Conservation (phyloP, 2,329 filamentous ascomycete species). For the Aspergillus caelatus region DNA sequence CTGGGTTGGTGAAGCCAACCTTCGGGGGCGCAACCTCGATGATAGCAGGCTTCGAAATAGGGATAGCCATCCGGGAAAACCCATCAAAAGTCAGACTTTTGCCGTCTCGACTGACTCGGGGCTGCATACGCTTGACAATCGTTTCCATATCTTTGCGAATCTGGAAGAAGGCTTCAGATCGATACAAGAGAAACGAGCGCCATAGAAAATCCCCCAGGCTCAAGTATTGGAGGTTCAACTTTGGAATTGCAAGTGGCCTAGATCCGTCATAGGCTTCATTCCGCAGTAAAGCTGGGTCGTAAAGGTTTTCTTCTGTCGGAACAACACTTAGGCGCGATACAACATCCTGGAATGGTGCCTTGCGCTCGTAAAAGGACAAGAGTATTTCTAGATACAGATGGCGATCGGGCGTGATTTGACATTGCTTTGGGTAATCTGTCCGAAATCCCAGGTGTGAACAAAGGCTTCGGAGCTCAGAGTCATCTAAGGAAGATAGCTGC, state of each 20-base stretch:
- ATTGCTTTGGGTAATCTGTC: slow-evolving; percentile 75
- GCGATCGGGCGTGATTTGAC: slow-evolving; percentile 65
- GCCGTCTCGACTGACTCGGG: slow-evolving; percentile 65
- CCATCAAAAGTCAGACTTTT: slow-evolving; percentile 73
- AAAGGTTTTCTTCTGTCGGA: slow-evolving; percentile 81
- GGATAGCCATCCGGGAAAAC: slow-evolving; percentile 88
- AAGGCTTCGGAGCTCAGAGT: slow-evolving; percentile 72
- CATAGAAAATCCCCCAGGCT: slow-evolving; percentile 96
- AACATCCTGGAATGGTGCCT: slow-evolving; percentile 79
- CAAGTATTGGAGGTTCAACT: slow-evolving; percentile 92
- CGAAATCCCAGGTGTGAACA: slow-evolving; percentile 75
- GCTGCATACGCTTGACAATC: slow-evolving; percentile 75
- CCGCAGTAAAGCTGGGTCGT: slow-evolving; percentile 75
- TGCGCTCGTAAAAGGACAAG: slow-evolving; percentile 73
- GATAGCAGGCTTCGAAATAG: slow-evolving; percentile 82
- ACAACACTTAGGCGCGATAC: slow-evolving; percentile 71
- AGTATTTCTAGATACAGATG: slow-evolving; percentile 65
- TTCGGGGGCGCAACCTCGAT: slow-evolving; percentile 80
- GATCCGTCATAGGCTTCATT: slow-evolving; percentile 89
- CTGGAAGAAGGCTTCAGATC: slow-evolving; percentile 89
- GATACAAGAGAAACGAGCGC: slow-evolving; percentile 86
- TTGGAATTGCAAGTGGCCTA: slow-evolving; percentile 84
- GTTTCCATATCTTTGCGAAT: slow-evolving; percentile 90
- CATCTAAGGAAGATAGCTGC: slow-evolving; percentile 72
- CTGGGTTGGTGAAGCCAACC: slow-evolving; percentile 82